phyloP scores from a whole-genome alignment of 2,329 filamentous ascomycete species.

The Lizonia empirigonia region DNA sequence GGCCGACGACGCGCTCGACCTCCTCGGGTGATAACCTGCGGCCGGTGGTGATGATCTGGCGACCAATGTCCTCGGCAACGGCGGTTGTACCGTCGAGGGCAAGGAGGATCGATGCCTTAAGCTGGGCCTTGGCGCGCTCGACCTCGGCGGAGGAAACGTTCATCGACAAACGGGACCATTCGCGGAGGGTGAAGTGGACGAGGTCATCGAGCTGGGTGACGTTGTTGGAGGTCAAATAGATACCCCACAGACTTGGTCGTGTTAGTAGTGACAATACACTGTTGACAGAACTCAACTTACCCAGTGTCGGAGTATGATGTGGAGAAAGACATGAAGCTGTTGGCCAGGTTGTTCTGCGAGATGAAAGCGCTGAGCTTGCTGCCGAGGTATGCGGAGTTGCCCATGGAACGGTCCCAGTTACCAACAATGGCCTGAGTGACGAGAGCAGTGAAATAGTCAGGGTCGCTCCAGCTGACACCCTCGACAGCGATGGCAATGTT shows the following conservation, averaged over 20 bases:
- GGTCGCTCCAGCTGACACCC: constrained; percentile 99
- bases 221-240: constrained; percentile 96
- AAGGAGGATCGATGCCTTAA: constrained; percentile 97
- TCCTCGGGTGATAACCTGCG: constrained; percentile 88
- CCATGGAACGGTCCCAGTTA: constrained; percentile 99
- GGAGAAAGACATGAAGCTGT: constrained; percentile 99
- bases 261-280: too few relatives aligned
- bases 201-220: constrained; percentile 88
- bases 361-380: constrained; percentile 97
- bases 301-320: constrained; percentile 99
- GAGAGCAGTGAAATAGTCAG: constrained; percentile 97
- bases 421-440: constrained; percentile 98
- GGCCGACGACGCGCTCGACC: constrained; percentile 89
- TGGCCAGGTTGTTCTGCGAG: constrained; percentile 92
- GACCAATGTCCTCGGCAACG: constrained; percentile 96
- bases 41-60: constrained; percentile 97
- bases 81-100: constrained; percentile 97
- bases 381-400: constrained; percentile 94
- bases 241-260: constrained; percentile 86
- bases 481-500: constrained; percentile 99
- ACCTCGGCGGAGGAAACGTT: constrained; percentile 88
- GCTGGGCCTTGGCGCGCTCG: constrained; percentile 97
- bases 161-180: constrained; percentile 94
- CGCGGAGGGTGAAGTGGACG: constrained; percentile 95
- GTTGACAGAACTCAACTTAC: too few relatives aligned